phyloP scores from a whole-genome alignment of 2,329 filamentous ascomycete genomes.

The Alternaria longipes region DNA sequence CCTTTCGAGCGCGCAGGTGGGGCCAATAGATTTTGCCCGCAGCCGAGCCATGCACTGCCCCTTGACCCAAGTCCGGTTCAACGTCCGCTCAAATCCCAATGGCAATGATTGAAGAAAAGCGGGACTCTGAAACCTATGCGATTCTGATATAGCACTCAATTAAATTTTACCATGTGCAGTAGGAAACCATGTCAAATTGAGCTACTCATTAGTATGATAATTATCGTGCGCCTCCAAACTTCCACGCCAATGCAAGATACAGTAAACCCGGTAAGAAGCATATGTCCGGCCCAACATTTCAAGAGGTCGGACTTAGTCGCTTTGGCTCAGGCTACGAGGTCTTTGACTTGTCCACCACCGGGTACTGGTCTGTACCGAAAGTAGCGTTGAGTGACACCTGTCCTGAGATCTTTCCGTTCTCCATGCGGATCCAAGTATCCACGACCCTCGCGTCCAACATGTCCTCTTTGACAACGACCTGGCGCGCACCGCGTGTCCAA shows the following conservation, averaged over 20 bases:
- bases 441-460: constrained; percentile 54
- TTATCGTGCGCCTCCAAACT: not conserved
- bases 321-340: constrained; percentile 15
- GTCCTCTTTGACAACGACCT: constrained; percentile 61
- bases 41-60: not conserved
- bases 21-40: not conserved
- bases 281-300: not conserved
- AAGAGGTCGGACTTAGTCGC: not conserved
- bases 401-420: constrained; percentile 63
- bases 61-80: not conserved
- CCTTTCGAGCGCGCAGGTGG: constrained; percentile 4
- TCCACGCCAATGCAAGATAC: not conserved
- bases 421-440: constrained; percentile 70
- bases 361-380: constrained; percentile 66
- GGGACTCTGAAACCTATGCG: not conserved
- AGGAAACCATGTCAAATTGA: not conserved
- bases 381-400: constrained; percentile 67
- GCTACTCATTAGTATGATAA: not conserved
- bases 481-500: constrained; percentile 69
- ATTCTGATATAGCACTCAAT: not conserved
- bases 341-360: constrained; percentile 29
- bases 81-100: not conserved
- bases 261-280: not conserved
- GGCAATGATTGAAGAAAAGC: not conserved
- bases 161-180: not conserved